Base-by-base conservation (phyloP, 2,329 filamentous ascomycete species). In the Sclerotinia minor region DNA sequence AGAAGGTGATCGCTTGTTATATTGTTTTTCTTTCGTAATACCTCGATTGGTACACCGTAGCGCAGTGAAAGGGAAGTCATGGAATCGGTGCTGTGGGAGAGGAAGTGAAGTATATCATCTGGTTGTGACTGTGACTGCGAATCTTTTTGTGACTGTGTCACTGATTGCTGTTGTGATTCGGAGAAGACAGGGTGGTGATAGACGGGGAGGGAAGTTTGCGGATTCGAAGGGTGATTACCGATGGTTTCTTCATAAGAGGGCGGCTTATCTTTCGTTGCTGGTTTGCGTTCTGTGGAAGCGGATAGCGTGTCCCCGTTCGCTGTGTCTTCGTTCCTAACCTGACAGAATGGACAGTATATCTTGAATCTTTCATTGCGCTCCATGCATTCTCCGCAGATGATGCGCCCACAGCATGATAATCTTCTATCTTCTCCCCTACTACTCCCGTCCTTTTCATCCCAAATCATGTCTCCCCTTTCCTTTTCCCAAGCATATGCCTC, bases 81-180 rank as follows among this genome's bases (percentile, higher is more conserved):
- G 13, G 84, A 88, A 76, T 95, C 92, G 69, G 84, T 82, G n/a
- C 81, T 79, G 68, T 90, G 88, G 73, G 91, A 82, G 60, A 95
- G 81, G 78, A 92, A 92, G 77, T 95, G 92, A 19, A 94, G 80
- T 3, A 87, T 87, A 77, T 93, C 90, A 68, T 86, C 82, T n/a
- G 81, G 15, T 41, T 41, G 13, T 41, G 38, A 17, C 13, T 41
- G 38, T 41, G 80, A 54, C 5, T 78, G 75, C 47, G 32, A 21
- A 17, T 69, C 65, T 5, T 74, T 63, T 38, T 70, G 76, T 7
- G 65, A 53, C 13, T 54, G 50, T 9, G 49, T 66, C 38, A 65
- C 52, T 1, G 59, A 64, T 24, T 67, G 44, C 69, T 58, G 29
- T 44, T 53, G 35, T n/a, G 32, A 45, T 70, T 29, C 76, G 74